These are phyloP conservation scores for Huntiella abstrusa DNA, from an alignment of 2,329 filamentous ascomycete genomes.

Conservation along the genomic window DNA sequence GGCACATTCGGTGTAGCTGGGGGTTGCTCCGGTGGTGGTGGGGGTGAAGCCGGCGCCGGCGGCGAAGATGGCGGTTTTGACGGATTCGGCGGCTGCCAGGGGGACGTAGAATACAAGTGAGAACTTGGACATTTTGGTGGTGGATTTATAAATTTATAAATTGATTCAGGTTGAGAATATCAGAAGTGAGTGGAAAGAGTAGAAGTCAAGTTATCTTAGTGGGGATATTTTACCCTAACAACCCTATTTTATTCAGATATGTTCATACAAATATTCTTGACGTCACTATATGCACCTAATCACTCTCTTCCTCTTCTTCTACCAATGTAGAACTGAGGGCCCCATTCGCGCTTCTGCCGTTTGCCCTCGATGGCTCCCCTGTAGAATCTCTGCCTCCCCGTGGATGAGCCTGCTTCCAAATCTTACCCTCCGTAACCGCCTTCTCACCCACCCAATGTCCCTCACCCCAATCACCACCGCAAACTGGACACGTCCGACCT, in stretches of 20 bases:
- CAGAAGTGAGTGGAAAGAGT: no score
- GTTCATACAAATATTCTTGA: not conserved
- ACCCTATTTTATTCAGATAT: not conserved
- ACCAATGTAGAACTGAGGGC: slow-evolving; percentile 9
- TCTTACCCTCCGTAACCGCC: slow-evolving; percentile 34
- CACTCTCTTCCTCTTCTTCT: slow-evolving; percentile 15
- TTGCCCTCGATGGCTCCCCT: slow-evolving; percentile 14
- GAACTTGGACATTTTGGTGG: slow-evolving; percentile 13
- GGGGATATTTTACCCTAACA: not conserved
- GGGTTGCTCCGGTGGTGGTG: slow-evolving; percentile 25
- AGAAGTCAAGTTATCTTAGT: not conserved
- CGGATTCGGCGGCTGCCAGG: slow-evolving; percentile 23
- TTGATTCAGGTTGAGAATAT: no score
- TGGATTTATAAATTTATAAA: not conserved
- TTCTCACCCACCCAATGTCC: slow-evolving; percentile 35
- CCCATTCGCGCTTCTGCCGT: not conserved
- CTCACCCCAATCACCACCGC: slow-evolving; percentile 30
- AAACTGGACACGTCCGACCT: slow-evolving; percentile 45
- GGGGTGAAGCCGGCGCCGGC: slow-evolving; percentile 37
- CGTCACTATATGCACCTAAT: slow-evolving; percentile 9
- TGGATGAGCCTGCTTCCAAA: slow-evolving; percentile 21
- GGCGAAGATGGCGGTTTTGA: slow-evolving; percentile 37
- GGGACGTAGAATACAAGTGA: slow-evolving; percentile 34
- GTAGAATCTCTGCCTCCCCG: slow-evolving; percentile 8
- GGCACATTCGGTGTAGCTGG: slow-evolving; percentile 37